Percentiles rank a stretch among this genome's conserved stretches.
Conservation (phyloP, 768 basidiomycete species). For the Gloeopeniophorella convolvens region DNA sequence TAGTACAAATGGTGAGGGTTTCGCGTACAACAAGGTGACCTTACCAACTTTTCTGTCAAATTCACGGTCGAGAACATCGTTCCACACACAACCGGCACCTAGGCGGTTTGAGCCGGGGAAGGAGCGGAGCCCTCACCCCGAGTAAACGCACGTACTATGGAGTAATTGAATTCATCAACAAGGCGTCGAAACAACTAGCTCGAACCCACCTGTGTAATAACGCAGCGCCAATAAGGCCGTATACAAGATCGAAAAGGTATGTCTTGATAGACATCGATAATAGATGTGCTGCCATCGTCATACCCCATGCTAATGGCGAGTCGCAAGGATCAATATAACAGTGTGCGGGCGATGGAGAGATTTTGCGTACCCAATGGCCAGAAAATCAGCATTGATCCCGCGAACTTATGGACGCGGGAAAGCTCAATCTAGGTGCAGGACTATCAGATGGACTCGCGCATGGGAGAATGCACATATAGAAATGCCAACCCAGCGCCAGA, state of each 20-base stretch:
- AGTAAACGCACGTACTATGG: no score
- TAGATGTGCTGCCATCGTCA: slow-evolving; percentile 21
- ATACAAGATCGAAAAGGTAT: not conserved
- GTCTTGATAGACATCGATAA: slow-evolving; percentile 8
- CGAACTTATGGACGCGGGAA: slow-evolving; percentile 24
- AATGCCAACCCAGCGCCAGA: slow-evolving; percentile 6
- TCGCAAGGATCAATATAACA: no score
- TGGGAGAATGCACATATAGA: no score
- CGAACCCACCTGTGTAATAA: not conserved
- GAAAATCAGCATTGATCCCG: slow-evolving; percentile 23
- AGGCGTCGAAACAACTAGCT: no score
- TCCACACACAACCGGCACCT: slow-evolving; percentile 12
- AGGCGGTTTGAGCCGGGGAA: no score
- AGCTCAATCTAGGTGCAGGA: slow-evolving; percentile 13
- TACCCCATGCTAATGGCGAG: slow-evolving; percentile 21
- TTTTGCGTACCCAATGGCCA: slow-evolving; percentile 24
- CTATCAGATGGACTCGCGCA: no score
- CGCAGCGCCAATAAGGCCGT: slow-evolving; percentile 1
- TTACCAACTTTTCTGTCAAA: slow-evolving; percentile 18
- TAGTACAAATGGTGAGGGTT: not conserved
- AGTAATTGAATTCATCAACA: no score
- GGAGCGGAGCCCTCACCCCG: no score
- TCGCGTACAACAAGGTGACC: not conserved
- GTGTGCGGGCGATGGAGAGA: no score
- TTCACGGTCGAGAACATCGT: slow-evolving; percentile 16